These are phyloP conservation scores for Cucumis hystrix DNA, from an alignment of 306 rosid species.

Conservation along the genomic window DNA sequence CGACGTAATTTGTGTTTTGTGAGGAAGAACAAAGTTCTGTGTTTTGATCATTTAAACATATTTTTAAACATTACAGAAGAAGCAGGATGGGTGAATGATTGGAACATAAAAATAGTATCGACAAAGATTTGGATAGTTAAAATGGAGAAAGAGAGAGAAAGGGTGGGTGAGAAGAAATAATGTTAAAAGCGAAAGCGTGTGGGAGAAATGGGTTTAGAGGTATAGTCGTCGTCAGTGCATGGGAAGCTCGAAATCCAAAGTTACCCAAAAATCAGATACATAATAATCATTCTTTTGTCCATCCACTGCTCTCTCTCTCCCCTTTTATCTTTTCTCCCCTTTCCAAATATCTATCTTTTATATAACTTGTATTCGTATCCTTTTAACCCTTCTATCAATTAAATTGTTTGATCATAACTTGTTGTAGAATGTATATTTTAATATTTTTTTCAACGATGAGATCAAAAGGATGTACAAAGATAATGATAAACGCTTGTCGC, in stretches of 20 bases:
- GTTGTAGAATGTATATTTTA: too few species aligned
- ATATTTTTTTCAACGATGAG: too few species aligned
- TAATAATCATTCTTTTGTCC: background rate
- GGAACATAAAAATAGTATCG: background rate
- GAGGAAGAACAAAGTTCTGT: too few species aligned
- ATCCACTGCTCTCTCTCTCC: background rate
- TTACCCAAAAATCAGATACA: background rate
- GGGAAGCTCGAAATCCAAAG: background rate
- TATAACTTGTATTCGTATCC: too few species aligned
- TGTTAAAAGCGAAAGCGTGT: background rate
- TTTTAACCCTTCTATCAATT: too few species aligned
- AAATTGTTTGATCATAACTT: too few species aligned
- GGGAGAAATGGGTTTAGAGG: constrained; percentile 8
- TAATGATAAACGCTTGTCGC: too few species aligned
- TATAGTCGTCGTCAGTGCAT: constrained; percentile 6
- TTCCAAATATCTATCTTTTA: background rate
- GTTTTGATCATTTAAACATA: too few species aligned
- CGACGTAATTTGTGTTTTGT: too few species aligned
- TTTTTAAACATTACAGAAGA: too few species aligned
- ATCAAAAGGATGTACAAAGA: too few species aligned
- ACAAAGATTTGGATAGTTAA: background rate
- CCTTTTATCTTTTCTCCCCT: background rate
- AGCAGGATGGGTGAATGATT: too few species aligned
- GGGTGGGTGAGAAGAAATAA: background rate
- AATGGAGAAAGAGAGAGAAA: background rate